Conservation (phyloP, 495 filamentous ascomycete genomes). For the Melanomma pulvis-pyrius region DNA sequence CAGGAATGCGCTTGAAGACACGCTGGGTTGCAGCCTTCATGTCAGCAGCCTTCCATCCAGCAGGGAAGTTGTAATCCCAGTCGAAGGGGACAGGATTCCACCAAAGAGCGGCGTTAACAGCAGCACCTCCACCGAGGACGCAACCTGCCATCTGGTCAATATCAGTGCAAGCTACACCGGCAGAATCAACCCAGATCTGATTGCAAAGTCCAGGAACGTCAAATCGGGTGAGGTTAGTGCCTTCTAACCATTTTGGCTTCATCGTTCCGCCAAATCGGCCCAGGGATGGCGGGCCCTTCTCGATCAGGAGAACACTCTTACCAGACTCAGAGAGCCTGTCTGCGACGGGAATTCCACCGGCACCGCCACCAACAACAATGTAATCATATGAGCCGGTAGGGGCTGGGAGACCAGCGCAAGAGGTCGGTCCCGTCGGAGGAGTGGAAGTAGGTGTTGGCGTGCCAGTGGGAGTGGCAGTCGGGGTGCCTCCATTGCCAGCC, state of each 20-base stretch:
- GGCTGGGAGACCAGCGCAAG: constrained; percentile 36
- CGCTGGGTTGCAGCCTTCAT: constrained; percentile 59
- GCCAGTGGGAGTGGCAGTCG: constrained; percentile 47
- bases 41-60: constrained; percentile 70
- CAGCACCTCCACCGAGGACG: constrained; percentile 76
- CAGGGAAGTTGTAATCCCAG: constrained; percentile 74
- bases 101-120: constrained; percentile 69
- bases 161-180: constrained; percentile 67
- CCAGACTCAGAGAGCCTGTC: constrained; percentile 66
- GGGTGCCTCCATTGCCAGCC: constrained; percentile 35
- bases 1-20: constrained; percentile 70
- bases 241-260: constrained; percentile 65
- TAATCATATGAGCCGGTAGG: constrained; percentile 64
- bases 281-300: constrained; percentile 65
- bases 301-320: constrained; percentile 66
- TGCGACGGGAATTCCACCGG: constrained; percentile 66
- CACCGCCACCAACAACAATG: constrained; percentile 66
- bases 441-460: constrained; percentile 48
- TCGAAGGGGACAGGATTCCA: constrained; percentile 62
- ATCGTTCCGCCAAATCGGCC: constrained; percentile 60
- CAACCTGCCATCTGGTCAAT: constrained; percentile 76
- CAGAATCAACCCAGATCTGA: constrained; percentile 66
- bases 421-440: constrained; percentile 33
- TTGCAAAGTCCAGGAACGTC: constrained; percentile 81
- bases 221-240: constrained; percentile 70